phyloP scores from a whole-genome alignment of 768 basidiomycete species.

The Ephemerocybe angulata region DNA sequence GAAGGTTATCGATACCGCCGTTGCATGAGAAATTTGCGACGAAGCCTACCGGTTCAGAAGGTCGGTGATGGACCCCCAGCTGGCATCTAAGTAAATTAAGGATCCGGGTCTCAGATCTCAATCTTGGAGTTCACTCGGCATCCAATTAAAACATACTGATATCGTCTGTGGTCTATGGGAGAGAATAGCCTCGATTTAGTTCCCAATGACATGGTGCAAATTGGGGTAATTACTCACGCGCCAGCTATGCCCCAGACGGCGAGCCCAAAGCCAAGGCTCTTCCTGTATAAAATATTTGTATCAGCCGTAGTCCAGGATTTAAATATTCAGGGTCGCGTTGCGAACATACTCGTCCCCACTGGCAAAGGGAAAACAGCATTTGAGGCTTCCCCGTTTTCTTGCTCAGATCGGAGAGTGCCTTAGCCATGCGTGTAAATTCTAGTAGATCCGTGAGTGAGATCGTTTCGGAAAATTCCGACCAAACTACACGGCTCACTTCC shows the following conservation, averaged over 20 bases:
- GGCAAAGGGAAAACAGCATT: constrained; percentile 57
- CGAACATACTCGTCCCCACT: constrained; percentile 59
- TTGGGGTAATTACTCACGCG: not conserved
- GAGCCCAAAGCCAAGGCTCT: constrained; percentile 64
- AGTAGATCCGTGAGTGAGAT: too few relatives aligned
- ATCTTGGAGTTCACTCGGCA: too few relatives aligned
- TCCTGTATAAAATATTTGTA: constrained; percentile 30
- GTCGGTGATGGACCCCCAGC: constrained; percentile 47
- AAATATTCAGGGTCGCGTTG: not conserved
- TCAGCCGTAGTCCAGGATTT: constrained; percentile 1
- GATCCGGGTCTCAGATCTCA: constrained; percentile 64
- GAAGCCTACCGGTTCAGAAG: constrained; percentile 52
- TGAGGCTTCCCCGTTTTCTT: constrained; percentile 48
- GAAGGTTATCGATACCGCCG: constrained; percentile 1
- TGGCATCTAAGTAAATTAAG: constrained; percentile 19
- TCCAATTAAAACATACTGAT: not conserved
- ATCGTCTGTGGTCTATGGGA: not conserved
- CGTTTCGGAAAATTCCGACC: too few relatives aligned
- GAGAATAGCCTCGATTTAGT: not conserved
- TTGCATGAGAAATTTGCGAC: constrained; percentile 15
- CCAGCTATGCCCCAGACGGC: not conserved
- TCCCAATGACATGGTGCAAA: not conserved
- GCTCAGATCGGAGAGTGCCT: constrained; percentile 51
- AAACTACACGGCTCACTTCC: too few relatives aligned
- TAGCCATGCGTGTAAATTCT: constrained; percentile 55